A percentile compares a stretch with the other conserved stretches of the same genome.
Evolutionary conservation across 352 stramenopile species (phyloP).

Genomic region (Phytophthora ramorum): DNA sequence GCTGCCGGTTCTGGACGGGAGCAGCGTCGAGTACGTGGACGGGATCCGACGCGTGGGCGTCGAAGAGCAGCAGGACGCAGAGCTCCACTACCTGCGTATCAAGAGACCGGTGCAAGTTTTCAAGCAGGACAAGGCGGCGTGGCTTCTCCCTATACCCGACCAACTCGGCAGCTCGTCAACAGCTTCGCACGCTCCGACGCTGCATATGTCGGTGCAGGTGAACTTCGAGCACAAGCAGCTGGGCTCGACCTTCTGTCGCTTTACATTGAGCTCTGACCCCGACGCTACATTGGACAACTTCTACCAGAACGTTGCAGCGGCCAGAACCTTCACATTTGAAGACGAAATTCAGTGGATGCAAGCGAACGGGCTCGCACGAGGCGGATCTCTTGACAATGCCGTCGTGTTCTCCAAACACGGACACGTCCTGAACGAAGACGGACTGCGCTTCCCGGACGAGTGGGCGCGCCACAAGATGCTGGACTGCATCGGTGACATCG

Average conservation of each 20-base stretch:
- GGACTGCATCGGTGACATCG: slow-evolving; percentile 75
- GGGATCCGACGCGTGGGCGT: slow-evolving; percentile 48
- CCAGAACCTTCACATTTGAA: slow-evolving; percentile 79
- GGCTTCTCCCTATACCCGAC: slow-evolving; percentile 58
- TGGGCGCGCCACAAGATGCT: slow-evolving; percentile 80
- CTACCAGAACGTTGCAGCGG: slow-evolving; percentile 45
- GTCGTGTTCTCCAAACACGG: slow-evolving; percentile 56
- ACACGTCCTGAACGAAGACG: slow-evolving; percentile 51
- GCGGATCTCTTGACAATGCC: slow-evolving; percentile 70
- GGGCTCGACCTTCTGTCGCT: slow-evolving; percentile 49
- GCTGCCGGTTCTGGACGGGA: slow-evolving; percentile 75
- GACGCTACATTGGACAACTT: slow-evolving; percentile 41
- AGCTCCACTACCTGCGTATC: slow-evolving; percentile 45
- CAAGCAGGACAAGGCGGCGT: slow-evolving; percentile 69
- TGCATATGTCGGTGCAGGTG: slow-evolving; percentile 70
- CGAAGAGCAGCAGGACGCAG: slow-evolving; percentile 24
- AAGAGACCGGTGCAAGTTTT: slow-evolving; percentile 64
- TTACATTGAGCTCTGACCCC: slow-evolving; percentile 42
- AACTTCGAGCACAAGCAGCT: slow-evolving; percentile 75
- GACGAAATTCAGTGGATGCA: slow-evolving; percentile 74
- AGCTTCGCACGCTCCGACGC: slow-evolving; percentile 30
- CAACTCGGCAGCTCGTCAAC: slow-evolving; percentile 15
- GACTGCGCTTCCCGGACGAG: slow-evolving; percentile 66
- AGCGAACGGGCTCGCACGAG: slow-evolving; percentile 53
- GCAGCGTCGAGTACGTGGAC: slow-evolving; percentile 53